These are phyloP conservation scores for Platismatia glauca DNA, from an alignment of 495 filamentous ascomycete species.

Conservation along the genomic window DNA sequence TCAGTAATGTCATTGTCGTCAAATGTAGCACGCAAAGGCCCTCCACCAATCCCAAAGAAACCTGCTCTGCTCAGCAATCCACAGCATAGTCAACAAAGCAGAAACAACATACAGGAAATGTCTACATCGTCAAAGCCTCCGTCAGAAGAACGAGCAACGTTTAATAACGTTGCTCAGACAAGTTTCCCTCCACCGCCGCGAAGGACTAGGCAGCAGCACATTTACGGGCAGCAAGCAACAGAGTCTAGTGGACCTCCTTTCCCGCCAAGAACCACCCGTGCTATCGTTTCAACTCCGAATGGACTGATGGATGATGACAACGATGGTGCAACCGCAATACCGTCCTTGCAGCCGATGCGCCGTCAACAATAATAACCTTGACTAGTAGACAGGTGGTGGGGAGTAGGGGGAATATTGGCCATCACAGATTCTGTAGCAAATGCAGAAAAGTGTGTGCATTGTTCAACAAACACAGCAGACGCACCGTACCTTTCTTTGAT, in stretches of 20 bases:
- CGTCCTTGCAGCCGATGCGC: conserved; percentile 20
- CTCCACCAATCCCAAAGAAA: conserved; percentile 36
- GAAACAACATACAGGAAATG: neutral
- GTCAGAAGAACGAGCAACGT: neutral
- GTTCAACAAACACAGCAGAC: neutral
- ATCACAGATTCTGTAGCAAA: neutral
- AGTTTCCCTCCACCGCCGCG: conserved; percentile 4
- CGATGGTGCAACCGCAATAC: conserved; percentile 19
- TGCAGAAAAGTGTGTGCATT: neutral
- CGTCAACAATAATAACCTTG: neutral
- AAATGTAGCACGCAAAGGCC: conserved; percentile 28
- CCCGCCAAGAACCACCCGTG: neutral
- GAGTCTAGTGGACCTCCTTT: conserved; percentile 7
- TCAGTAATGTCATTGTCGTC: conserved; percentile 13
- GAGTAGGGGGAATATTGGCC: neutral
- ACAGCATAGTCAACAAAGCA: neutral
- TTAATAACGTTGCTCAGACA: neutral
- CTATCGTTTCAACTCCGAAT: neutral
- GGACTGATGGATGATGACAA: conserved; percentile 22
- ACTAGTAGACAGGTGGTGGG: neutral
- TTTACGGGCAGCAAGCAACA: neutral
- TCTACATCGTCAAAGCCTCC: neutral
- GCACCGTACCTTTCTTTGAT: neutral
- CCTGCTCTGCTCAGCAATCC: conserved; percentile 25
- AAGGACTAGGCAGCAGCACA: neutral